Base-by-base conservation (phyloP, 164 flowering plant species). In the Euptelea pleiosperma region DNA sequence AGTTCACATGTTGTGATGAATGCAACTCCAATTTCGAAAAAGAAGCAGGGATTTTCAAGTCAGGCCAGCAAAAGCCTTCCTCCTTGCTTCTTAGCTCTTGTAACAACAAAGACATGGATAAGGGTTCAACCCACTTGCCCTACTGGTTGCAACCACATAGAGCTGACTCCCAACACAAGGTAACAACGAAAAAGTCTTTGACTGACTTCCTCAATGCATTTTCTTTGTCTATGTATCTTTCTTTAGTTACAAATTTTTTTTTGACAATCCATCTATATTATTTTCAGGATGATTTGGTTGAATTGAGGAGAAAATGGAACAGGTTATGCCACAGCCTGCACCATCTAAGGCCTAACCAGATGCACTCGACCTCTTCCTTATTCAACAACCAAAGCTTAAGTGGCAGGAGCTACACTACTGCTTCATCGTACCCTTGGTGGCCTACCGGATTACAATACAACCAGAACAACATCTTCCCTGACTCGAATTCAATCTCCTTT, bases 241-340 rank as follows among this genome's bases (percentile, higher is more conserved):
- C 1, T 33, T 14, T 14, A 25, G 29, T 9, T 43, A 18, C 34
- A 24, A 40, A 3, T 6, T 1, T 9, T 36, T 26, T 37, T 61
- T 7, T 21, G 47, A 58, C 37, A 10, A 31, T 3, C n/a, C 2
- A 14, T 22, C 12, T 28, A 1, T 25, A 0, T 15, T 3, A 26
- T 28, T 74, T 63, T 51, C 82, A 88, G 96, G 91, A 80, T 43
- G 73, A 82, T 42, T 57, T 84, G 60, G 65, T 49, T 30, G 87
- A 84, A 48, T 29, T 86, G 68, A 75, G 73, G 70, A 73, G 75
- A 45, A 86, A 84, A 49, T 89, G 90, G 90, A 89, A 71, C 76
- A 80, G 77, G 60, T 22, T 72, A 18, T 89, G 96, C 66, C 80
- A 69, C 2, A 75, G 72, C 33, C 68, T 77, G 35, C 87, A 84